phyloP scores from a whole-genome alignment of 208 protist genomes.

The Trypanosomatidae sp. region DNA sequence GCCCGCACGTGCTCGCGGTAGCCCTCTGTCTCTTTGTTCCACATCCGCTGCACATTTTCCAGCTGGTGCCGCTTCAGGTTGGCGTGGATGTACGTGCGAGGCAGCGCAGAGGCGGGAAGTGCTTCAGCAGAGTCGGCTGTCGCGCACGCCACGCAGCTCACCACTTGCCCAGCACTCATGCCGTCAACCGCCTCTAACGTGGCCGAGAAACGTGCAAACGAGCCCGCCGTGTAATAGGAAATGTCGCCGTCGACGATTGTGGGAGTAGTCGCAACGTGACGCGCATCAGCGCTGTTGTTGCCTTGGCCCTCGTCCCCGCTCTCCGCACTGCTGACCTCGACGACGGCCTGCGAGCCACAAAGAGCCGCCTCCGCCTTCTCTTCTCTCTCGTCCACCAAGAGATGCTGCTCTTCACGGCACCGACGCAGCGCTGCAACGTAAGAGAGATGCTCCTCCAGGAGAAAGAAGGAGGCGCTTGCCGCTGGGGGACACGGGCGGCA shows the following conservation, averaged over 20 bases:
- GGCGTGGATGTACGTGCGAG: conserved; percentile 31
- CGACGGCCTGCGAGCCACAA: no score
- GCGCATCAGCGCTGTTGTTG: neutral
- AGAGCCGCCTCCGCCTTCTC: no score
- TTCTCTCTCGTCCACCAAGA: conserved; percentile 17
- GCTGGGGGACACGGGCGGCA: no score
- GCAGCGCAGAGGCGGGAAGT: conserved; percentile 10
- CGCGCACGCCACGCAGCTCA: conserved; percentile 15
- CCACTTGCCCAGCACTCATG: conserved; percentile 18
- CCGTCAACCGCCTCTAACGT: conserved; percentile 15
- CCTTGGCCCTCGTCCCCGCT: no score
- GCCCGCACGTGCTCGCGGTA: conserved; percentile 32
- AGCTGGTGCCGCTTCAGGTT: conserved; percentile 47
- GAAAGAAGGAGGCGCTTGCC: no score
- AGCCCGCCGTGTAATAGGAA: conserved; percentile 23
- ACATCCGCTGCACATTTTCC: conserved; percentile 48
- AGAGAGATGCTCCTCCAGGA: conserved; percentile 15
- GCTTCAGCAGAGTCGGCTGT: conserved; percentile 15
- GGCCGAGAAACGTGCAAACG: conserved; percentile 10
- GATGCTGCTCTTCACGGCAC: conserved; percentile 20
- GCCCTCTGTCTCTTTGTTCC: conserved; percentile 27
- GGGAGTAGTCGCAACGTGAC: no score
- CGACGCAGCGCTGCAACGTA: conserved; percentile 11
- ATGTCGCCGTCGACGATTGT: no score
- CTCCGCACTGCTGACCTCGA: no score